Base-by-base conservation (phyloP, 2,329 filamentous ascomycete species). In the Penicillium psychrosexuale region DNA sequence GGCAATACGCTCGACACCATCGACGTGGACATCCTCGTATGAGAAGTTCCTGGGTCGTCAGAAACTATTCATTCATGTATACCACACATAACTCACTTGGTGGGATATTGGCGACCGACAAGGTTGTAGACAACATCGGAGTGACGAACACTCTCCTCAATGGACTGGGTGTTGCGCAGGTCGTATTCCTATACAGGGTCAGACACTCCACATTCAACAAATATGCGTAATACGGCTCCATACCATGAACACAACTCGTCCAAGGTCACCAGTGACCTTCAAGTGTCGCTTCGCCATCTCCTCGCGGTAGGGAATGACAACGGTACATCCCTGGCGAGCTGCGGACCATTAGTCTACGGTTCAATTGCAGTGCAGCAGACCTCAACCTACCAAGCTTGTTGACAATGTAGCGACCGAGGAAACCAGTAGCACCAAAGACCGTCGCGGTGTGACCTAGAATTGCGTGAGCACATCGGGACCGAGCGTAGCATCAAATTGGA, bases 71-170 rank as follows among this genome's bases (percentile, higher is more conserved):
- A 12, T 31, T n/a, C 15, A 6, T 7, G 22, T 19, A 22, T 24
- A 8, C 1, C 56, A 15, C 28, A 34, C n/a, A 40, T 47, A 31
- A 72, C 82, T 67, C 79, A 91, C 90, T 99, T 99, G 66, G 94
- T 99, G 61, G 93, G 90, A 74, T 97, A 97, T 75, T 93, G 89
- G 61, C 93, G 89, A 62, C 94, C 94, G 69, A 97, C 83, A 66
- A 99, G 81, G 77, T 99, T 99, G 82, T 96, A 96, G 62, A 99
- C 94, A 60, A 97, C 89, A 72, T 99, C 94, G 39, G 93, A 97
- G 76, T 99, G 94, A 68, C 94, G 85, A 50, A 99, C 92, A 69
- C 90, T 94, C 77, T 96, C 92, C 74, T 99, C 94, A 67, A 99
- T 94, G 30, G 93, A 97, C 65, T 89, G 82, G 39, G 91, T 97